Evolutionary conservation across 148 eudicot species (phyloP).

Genomic region (Amaranthus cruentus): DNA sequence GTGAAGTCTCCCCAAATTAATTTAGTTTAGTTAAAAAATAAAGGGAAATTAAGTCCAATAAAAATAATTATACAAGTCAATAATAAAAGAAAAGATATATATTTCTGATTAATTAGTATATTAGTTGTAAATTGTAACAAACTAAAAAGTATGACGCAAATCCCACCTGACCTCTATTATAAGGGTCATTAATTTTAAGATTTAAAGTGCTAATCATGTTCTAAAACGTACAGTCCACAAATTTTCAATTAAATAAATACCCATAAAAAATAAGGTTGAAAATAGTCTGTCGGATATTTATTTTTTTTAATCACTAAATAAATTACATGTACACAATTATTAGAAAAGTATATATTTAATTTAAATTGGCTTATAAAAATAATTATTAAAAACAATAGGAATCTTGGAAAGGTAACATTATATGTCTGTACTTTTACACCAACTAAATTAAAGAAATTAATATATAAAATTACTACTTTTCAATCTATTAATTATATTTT

Average conservation of each 20-base stretch:
- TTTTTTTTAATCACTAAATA: not conserved
- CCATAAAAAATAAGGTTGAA: not conserved
- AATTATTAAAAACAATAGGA: not conserved
- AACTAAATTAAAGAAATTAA: not conserved
- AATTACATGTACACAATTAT: not conserved
- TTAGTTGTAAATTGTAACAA: too few relatives aligned
- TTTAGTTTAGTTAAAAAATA: too few relatives aligned
- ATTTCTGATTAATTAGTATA: too few relatives aligned
- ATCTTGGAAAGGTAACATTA: slow-evolving; percentile 8
- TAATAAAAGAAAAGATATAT: too few relatives aligned
- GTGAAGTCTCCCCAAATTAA: too few relatives aligned
- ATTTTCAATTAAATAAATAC: slow-evolving; percentile 10
- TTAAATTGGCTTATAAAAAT: not conserved
- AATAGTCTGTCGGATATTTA: slow-evolving; percentile 12
- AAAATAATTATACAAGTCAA: too few relatives aligned
- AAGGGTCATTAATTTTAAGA: not conserved
- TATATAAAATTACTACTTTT: too few relatives aligned
- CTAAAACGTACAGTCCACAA: slow-evolving; percentile 19
- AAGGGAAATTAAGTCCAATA: too few relatives aligned
- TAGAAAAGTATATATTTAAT: not conserved
- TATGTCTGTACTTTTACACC: slow-evolving; percentile 18
- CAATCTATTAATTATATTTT: not conserved
- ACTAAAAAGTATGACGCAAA: slow-evolving; percentile 13
- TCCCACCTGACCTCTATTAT: slow-evolving; percentile 9
- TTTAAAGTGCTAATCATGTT: slow-evolving; percentile 24